Evolutionary conservation across 495 filamentous ascomycete genomes (phyloP), one percentile per base, ranked within the genome.

Genomic region (Hyaloscypha finlandica): DNA sequence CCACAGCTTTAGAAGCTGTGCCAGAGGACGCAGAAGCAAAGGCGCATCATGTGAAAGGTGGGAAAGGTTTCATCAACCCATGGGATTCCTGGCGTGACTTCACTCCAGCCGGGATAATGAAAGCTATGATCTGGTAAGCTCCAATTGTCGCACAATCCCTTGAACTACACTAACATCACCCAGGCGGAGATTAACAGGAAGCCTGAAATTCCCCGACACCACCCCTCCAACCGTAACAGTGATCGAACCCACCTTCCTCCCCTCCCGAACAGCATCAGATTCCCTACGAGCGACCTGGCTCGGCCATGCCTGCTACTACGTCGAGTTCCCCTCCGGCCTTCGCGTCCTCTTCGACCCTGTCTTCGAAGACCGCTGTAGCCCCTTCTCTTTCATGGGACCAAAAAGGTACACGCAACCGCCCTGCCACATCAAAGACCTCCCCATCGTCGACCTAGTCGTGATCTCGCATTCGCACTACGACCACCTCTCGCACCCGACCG

Each of bases 381-480:
- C 94, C 1, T 83, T 92, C 70, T 82, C 82, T 31, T 88, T 86
- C 75, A 58, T 90, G 45, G 88, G 91, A 0, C 92, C 94, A 0
- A 93, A 91, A 78, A 83, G 95, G 59, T 96, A 88, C 76, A 96
- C 95, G 0, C 81, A 89, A 61, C 82, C 84, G 63, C 92, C 95
- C 3, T 97, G 93, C 73, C 67, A 88, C 39, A 86, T 96, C 68
- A 82, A 85, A 42, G 92, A 96, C 69, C 84, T 99, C 11, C 95
- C 94, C 8, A 77, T 83, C 31, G 87, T 99, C 63, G 95, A 99
- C 71, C 89, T 90, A 1, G 93, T 98, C 2, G 84, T 96, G 35
- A 98, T 99, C 65, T 92, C 89, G 8, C 95, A 98, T 73, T 93
- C 89, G 63, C 94, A 97, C 77, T 97, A 99, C 72, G 95, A 99